Percentiles rank a stretch among this genome's conserved stretches.
These are phyloP conservation scores for Acanthamoeba royreba DNA, from an alignment of 208 protist genomes.

Conservation along the genomic window DNA sequence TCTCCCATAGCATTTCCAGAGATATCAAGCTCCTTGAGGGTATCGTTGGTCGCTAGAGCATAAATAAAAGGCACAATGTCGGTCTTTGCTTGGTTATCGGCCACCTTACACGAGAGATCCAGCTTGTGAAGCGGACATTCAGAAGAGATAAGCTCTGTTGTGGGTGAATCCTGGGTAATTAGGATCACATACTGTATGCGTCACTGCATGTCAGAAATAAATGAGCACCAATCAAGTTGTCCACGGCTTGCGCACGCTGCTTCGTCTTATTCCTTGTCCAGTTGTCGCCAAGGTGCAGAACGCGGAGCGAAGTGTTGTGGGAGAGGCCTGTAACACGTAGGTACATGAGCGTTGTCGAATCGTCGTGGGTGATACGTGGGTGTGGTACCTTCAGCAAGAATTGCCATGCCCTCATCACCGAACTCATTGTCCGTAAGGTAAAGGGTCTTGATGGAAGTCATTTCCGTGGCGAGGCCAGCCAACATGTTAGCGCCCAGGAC, in stretches of 20 bases:
- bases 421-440: slow-evolving; percentile 69
- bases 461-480: slow-evolving; percentile 43
- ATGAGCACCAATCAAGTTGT: not conserved
- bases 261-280: slow-evolving; percentile 21
- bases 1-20: slow-evolving; percentile 63
- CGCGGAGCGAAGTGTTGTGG: slow-evolving; percentile 49
- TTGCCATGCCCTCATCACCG: slow-evolving; percentile 67
- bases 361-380: not conserved
- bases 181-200: not conserved
- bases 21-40: slow-evolving; percentile 62
- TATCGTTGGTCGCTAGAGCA: slow-evolving; percentile 57
- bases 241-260: not conserved
- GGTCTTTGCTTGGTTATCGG: slow-evolving; percentile 8
- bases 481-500: slow-evolving; percentile 67
- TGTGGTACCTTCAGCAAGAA: slow-evolving; percentile 45
- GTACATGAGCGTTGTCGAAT: not conserved
- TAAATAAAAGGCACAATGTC: slow-evolving; percentile 69
- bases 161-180: not conserved
- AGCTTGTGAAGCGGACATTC: not conserved
- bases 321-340: not conserved
- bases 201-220: not conserved
- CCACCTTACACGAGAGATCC: not conserved
- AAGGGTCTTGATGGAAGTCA: slow-evolving; percentile 53
- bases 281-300: slow-evolving; percentile 50
- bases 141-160: not conserved